Base-by-base conservation (phyloP, 2,329 filamentous ascomycete species). In the Waltergamsia citrina region DNA sequence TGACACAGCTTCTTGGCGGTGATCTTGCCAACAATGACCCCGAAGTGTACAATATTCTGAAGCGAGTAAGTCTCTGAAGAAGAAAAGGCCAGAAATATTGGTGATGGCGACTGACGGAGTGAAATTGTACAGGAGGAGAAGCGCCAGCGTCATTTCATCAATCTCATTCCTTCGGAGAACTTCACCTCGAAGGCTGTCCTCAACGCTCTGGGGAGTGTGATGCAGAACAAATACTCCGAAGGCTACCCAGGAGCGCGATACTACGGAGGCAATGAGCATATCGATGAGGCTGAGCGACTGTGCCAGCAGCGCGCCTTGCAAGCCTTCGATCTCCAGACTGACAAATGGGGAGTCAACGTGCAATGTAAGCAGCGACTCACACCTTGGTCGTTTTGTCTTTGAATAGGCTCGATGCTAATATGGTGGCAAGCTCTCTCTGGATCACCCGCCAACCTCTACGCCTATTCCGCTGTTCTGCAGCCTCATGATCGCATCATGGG, bases 211-310 rank as follows among this genome's bases (percentile, higher is more conserved):
- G 92, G 92, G 53, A 88, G 80, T 38, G 82, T 84, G 60, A 93
- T 92, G 84, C 86, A 84, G 64, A 94, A 98, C 78, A 98, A 98
- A 72, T 98, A 98, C 77, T 95, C 87, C 14, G 92, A 98, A 73
- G 92, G 92, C 46, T 94, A 94, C 63, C 92, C 92, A 47, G 92
- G 92, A 59, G 92, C 92, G 51, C 82, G 92, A 64, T 98, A 98
- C 77, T 98, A 98, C 56, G 92, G 92, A 57, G 92, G 92, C 56
- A 98, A 98, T 71, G 84, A 98, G 74, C 86, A 92, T 74, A 98
- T 98, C 48, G 92, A 98, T 63, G 74, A 85, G 63, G 87, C 95
- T 52, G 92, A 98, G 75, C 74, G 84, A 47, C 82, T 92, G 40
- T 98, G 92, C 76, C 92, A 98, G 71, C 74, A 78, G 61, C 83